Conservation (phyloP, 1,139 yeast species). For the Yamadazyma atmosphaerica region DNA sequence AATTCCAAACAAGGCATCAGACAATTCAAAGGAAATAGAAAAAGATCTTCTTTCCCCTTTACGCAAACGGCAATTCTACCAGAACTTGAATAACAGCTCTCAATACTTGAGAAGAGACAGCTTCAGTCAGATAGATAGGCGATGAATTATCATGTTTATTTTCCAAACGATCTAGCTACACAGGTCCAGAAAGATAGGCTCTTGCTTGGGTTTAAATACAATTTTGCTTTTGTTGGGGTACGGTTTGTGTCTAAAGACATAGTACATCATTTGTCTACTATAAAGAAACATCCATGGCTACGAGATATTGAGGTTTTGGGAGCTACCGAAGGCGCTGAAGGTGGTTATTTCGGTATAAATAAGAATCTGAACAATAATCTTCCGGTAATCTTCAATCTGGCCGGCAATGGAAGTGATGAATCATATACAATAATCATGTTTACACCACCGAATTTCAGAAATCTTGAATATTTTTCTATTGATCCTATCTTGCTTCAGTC, state of each 20-base stretch:
- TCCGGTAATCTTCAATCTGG: constrained; percentile 9
- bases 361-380: constrained; percentile 5
- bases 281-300: constrained; percentile 4
- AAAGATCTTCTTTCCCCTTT: constrained; percentile 8
- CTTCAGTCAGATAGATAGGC: constrained; percentile 21
- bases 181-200: constrained; percentile 9
- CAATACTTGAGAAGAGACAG: constrained; percentile 47
- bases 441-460: constrained; percentile 70
- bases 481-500: constrained; percentile 71
- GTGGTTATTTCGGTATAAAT: constrained; percentile 7
- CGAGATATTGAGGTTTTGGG: constrained; percentile 24
- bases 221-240: constrained; percentile 28
- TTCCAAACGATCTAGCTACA: constrained; percentile 33
- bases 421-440: constrained; percentile 52
- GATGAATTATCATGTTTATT: constrained; percentile 32
- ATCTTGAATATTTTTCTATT: constrained; percentile 78
- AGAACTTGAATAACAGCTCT: constrained; percentile 41
- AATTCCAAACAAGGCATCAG: neutral
- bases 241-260: constrained; percentile 11
- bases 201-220: constrained; percentile 29
- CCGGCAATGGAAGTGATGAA: neutral
- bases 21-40: neutral
- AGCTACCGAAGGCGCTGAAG: constrained; percentile 9
- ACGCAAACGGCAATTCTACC: constrained; percentile 29
- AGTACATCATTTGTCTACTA: neutral